Percentiles rank a stretch among this genome's conserved stretches.
phyloP scores from a whole-genome alignment of 2,329 filamentous ascomycete species.

The Monilinia aucupariae region DNA sequence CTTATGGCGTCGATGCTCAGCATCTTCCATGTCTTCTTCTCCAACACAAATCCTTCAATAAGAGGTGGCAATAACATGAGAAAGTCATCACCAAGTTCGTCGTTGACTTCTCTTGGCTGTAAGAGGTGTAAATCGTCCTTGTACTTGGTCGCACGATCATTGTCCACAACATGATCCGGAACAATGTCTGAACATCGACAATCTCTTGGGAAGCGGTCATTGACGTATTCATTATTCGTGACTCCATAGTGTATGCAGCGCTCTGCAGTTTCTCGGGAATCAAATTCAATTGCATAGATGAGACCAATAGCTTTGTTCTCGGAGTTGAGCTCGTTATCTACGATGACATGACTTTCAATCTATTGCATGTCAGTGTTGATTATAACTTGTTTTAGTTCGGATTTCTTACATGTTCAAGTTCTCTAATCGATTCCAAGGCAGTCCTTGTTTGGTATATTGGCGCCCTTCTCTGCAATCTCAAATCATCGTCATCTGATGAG shows the following conservation, averaged over 20 bases:
- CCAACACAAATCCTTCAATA: neutral
- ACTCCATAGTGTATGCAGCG: neutral
- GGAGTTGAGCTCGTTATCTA: neutral
- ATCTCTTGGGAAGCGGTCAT: neutral
- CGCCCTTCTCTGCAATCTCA: neutral
- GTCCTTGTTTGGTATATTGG: neutral
- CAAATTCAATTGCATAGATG: neutral
- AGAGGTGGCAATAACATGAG: conserved; percentile 2
- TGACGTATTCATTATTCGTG: neutral
- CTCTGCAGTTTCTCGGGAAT: neutral
- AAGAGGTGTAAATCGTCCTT: neutral
- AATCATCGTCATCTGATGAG: neutral
- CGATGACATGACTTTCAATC: conserved; percentile 6
- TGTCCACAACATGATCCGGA: neutral
- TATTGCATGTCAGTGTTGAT: neutral
- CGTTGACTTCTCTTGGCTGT: neutral
- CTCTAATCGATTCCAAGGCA: neutral
- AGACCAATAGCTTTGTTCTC: conserved; percentile 2
- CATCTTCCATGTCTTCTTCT: neutral
- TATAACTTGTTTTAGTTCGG: neutral
- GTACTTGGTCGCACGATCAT: neutral
- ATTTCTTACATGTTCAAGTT: neutral
- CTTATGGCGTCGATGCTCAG: neutral
- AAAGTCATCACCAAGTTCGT: neutral
- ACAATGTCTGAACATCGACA: neutral